Base-by-base conservation (phyloP, 306 rosid genomes). In the Quercus berberidifolia region DNA sequence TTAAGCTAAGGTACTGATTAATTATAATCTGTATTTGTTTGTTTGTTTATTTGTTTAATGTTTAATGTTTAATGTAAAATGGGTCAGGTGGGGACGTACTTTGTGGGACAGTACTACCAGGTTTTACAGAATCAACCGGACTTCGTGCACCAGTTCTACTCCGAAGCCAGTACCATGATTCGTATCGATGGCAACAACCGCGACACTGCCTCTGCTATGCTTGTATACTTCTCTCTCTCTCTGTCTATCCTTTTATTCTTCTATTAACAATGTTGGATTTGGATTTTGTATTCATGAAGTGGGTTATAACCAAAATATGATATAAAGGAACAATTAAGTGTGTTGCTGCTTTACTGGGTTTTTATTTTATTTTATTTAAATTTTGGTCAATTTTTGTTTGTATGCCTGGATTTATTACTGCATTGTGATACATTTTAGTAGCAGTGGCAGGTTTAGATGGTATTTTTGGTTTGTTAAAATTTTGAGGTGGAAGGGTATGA, bases 71-170 rank as follows among this genome's bases (percentile, higher is more conserved):
- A 21, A 28, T 43, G 71, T 41, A 71, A 38, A 73, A 38, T 63
- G 63, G 73, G 74, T 82, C 79, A 95, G 99, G 91, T 95, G 64
- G 99, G 99, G 59, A 90, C 98, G 26, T 95, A 95, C 91, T 95
- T 95, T 74, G 99, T 95, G 68, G 93, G 96, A 75, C 99, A 95
- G 86, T 95, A 95, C 75, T 95, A 92, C 75, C 99, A 91, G 65
- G 96, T 95, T 73, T 97, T 95, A 85, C 97, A 91, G 87, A 85
- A 81, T 65, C 99, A 93, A 79, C 99, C 99, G 0, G 94, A 89
- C 81, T 85, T 79, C 57, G 99, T 93, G 60, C 90, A 91, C 79
- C 99, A 95, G 85, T 95, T 95, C 80, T 95, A 93, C 85, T 95
- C 99, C 7, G 99, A 93, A 55, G 90, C 89, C 49, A 95, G 99